phyloP scores from a whole-genome alignment of 306 rosid species.

The Vigna radiata region DNA sequence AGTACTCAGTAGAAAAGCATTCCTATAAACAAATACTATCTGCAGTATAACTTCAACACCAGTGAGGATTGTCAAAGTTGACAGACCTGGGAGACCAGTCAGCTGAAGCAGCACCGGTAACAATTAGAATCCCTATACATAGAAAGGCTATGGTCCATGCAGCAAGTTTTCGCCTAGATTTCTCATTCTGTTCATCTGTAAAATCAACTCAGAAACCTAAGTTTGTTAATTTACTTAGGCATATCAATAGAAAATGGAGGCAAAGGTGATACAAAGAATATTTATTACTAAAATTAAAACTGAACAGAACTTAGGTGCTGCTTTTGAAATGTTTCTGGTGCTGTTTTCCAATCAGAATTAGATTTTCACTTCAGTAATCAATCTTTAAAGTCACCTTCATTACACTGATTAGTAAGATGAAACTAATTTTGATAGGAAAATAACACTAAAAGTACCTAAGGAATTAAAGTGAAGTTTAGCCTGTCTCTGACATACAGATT shows the following conservation, averaged over 20 bases:
- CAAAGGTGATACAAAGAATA: constrained; percentile 23
- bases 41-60: constrained; percentile 20
- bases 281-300: neutral
- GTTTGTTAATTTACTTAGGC: constrained; percentile 37
- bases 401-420: neutral
- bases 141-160: constrained; percentile 69
- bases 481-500: neutral
- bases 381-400: neutral
- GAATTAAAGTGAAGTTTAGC: neutral
- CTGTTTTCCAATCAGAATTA: neutral
- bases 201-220: constrained; percentile 35
- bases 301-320: neutral
- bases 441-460: neutral
- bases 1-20: constrained; percentile 25
- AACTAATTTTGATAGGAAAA: neutral
- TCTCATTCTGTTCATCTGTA: constrained; percentile 54
- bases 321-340: neutral
- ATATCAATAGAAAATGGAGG: constrained; percentile 29
- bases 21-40: constrained; percentile 9
- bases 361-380: neutral
- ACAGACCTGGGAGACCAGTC: constrained; percentile 65
- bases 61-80: constrained; percentile 13
- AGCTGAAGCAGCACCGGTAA: constrained; percentile 66
- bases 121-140: constrained; percentile 63
- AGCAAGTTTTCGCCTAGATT: constrained; percentile 69